phyloP scores from a whole-genome alignment of 2,329 filamentous ascomycete genomes.

The Colletotrichum salicis region DNA sequence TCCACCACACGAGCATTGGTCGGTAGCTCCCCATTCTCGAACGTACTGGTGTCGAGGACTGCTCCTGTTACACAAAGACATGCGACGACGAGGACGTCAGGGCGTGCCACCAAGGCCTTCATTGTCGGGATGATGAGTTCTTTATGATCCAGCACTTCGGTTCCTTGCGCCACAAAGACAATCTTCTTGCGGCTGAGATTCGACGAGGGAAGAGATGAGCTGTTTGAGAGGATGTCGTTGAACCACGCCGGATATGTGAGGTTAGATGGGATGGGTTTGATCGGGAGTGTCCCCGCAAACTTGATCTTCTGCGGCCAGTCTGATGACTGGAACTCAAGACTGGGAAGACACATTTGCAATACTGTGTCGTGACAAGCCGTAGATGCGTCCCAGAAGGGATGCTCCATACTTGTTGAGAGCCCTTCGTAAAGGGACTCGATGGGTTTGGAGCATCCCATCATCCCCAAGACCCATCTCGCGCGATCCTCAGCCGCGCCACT shows the following conservation, averaged over 20 bases:
- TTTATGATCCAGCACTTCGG: constrained; percentile 49
- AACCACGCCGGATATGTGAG: constrained; percentile 56
- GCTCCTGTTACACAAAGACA: constrained; percentile 9
- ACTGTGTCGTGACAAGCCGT: constrained; percentile 43
- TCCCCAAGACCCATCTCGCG: not conserved
- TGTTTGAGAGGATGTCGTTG: constrained; percentile 48
- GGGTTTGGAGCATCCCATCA: constrained; percentile 8
- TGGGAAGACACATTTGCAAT: constrained; percentile 47
- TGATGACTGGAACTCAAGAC: constrained; percentile 50
- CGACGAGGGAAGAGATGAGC: not conserved
- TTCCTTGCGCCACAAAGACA: constrained; percentile 60
- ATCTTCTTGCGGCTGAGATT: constrained; percentile 46
- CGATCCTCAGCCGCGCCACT: constrained; percentile 1
- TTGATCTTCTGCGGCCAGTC: constrained; percentile 51
- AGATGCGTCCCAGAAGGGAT: constrained; percentile 26
- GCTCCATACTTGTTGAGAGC: not conserved
- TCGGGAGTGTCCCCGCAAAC: constrained; percentile 55
- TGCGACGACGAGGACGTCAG: constrained; percentile 49
- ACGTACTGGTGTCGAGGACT: not conserved
- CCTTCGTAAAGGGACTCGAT: constrained; percentile 1
- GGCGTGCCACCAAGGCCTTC: constrained; percentile 48
- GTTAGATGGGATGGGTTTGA: constrained; percentile 42
- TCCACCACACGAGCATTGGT: constrained; percentile 56
- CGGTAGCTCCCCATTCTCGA: constrained; percentile 46
- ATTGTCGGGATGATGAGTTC: constrained; percentile 59